Base-by-base conservation (phyloP, 176 grass and related monocot species). In the Carex parvula region DNA sequence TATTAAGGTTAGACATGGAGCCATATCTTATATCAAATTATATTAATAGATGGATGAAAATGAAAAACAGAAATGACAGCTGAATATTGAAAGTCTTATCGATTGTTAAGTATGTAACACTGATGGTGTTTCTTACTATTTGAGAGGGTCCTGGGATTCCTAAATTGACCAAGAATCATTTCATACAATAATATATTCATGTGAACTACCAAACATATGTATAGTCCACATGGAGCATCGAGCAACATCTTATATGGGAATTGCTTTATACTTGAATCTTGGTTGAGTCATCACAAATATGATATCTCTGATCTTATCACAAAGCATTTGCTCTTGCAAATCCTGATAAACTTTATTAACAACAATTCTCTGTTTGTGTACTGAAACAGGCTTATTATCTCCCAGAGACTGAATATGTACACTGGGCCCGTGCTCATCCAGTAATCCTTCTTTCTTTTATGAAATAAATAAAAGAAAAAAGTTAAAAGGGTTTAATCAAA, bases 371-470 rank as follows among this genome's bases (percentile, higher is more conserved):
- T 73, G 33, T 85, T 18, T 18, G 12, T 68, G 32, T 52, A 16
- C 80, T 86, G 18, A 84, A 92, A 88, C 91, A 94, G 97, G 93
- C 97, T 61, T 99, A 92, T 84, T 96, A 99, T 84, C 87, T 99
- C 64, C 93, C 97, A 1, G 93, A 99, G 93, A 99, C 97, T 0
- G 93, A 96, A 88, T 96, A 99, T 72, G 93, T 96, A 59, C 91
- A 99, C 81, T 99, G 97, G 97, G 90, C 97, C 70, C 90, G 97
- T 20, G 81, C 90, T 88, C 97, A 99, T 96, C 93, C 90, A 29
- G 97, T 99, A 96, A 84, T 87, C 77, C 65, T 57, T 22, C 13
- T 53, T 20, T 65, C 24, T 82, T 10, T 82, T 83, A 64, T 83
- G 12, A 15, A 81, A 42, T 6, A 53, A 17, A 29, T 37, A 56